These are phyloP conservation scores for Yamadazyma epiphylla DNA, from an alignment of 1,139 yeast species.

Conservation along the genomic window DNA sequence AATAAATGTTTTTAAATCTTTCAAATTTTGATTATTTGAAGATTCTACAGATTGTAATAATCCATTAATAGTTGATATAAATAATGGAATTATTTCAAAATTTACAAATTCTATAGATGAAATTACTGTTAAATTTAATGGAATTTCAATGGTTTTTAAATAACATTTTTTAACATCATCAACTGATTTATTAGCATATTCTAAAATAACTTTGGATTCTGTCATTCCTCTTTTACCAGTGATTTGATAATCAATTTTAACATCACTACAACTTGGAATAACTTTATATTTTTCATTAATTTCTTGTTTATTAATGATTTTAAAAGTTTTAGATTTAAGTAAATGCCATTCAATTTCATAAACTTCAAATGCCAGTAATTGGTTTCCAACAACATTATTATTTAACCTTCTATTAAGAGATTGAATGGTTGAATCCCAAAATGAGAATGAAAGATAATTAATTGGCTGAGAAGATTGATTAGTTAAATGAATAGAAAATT, in stretches of 20 bases:
- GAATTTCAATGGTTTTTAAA: slow-evolving; percentile 56
- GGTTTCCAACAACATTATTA: slow-evolving; percentile 18
- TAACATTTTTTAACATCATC: slow-evolving; percentile 27
- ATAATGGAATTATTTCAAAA: slow-evolving; percentile 63
- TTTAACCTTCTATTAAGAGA: slow-evolving; percentile 44
- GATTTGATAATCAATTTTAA: slow-evolving; percentile 53
- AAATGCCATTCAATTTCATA: slow-evolving; percentile 75
- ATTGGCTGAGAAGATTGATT: slow-evolving; percentile 57
- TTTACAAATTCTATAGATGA: slow-evolving; percentile 73
- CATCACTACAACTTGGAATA: slow-evolving; percentile 28
- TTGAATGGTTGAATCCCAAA: slow-evolving; percentile 72
- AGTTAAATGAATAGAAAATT: slow-evolving; percentile 48
- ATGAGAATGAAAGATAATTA: slow-evolving; percentile 57
- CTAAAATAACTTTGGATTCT: slow-evolving; percentile 61
- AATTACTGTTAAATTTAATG: slow-evolving; percentile 63
- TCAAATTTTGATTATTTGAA: slow-evolving; percentile 7
- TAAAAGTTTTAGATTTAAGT: slow-evolving; percentile 55
- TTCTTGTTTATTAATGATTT: slow-evolving; percentile 36
- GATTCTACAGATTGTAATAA: slow-evolving; percentile 15
- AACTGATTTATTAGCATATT: slow-evolving; percentile 51
- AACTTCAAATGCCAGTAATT: slow-evolving; percentile 55
- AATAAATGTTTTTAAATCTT: slow-evolving; percentile 10
- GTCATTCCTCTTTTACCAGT: slow-evolving; percentile 73
- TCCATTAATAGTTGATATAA: slow-evolving; percentile 20
- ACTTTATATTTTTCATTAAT: slow-evolving; percentile 29